phyloP scores from a whole-genome alignment of 2,329 filamentous ascomycete species.

The Sporothrix sp. region DNA sequence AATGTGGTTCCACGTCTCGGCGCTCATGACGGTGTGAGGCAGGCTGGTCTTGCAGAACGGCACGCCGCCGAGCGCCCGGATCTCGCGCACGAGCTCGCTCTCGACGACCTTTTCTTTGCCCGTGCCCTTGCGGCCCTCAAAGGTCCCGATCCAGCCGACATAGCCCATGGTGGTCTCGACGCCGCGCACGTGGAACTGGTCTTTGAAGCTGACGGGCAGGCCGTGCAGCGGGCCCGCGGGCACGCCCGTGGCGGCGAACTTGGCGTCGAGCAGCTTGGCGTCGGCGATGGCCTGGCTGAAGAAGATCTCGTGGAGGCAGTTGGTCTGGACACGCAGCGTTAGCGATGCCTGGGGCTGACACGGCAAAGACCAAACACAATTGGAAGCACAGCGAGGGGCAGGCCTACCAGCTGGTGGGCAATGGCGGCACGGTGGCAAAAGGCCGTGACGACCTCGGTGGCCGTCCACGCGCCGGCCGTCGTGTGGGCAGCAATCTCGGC shows the following conservation, averaged over 20 bases:
- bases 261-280: constrained; percentile 26
- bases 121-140: constrained; percentile 13
- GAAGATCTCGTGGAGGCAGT: constrained; percentile 36
- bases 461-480: constrained; percentile 5
- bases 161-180: constrained; percentile 28
- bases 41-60: constrained; percentile 24
- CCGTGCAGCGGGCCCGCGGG: constrained; percentile 30
- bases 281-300: constrained; percentile 25
- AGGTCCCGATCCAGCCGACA: constrained; percentile 12
- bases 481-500: constrained; percentile 5
- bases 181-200: constrained; percentile 36
- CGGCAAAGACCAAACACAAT: background rate
- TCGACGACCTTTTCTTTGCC: constrained; percentile 16
- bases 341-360: background rate
- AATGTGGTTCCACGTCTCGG: constrained; percentile 28
- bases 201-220: constrained; percentile 41
- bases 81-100: constrained; percentile 22
- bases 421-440: constrained; percentile 16
- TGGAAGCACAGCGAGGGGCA: background rate
- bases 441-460: constrained; percentile 11
- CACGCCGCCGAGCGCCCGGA: constrained; percentile 24
- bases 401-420: constrained; percentile 13
- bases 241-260: constrained; percentile 22
- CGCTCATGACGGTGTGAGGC: constrained; percentile 21
- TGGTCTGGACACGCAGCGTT: constrained; percentile 24